Conservation (phyloP, 2,329 filamentous ascomycete genomes). For the Penicillium concentricum region DNA sequence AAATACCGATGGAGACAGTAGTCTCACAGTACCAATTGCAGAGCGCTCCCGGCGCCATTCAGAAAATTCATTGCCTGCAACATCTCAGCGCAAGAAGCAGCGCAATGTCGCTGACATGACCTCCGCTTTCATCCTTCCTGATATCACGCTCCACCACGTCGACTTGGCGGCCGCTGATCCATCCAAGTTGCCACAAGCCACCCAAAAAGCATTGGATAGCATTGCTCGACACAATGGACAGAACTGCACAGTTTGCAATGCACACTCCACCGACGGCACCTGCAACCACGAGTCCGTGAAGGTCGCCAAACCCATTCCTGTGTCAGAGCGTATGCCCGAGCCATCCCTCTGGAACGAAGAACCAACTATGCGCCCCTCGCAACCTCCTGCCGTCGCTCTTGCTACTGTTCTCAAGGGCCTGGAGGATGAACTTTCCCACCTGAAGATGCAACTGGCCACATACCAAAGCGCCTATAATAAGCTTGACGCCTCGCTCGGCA, state of each 20-base stretch:
- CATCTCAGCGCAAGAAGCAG: slow-evolving; percentile 51
- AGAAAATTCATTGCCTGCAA: slow-evolving; percentile 50
- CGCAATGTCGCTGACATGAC: slow-evolving; percentile 57
- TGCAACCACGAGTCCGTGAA: slow-evolving; percentile 40
- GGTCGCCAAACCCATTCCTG: slow-evolving; percentile 52
- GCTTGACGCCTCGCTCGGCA: slow-evolving; percentile 66
- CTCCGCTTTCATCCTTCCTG: slow-evolving; percentile 63
- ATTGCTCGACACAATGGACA: slow-evolving; percentile 51
- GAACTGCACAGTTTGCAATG: slow-evolving; percentile 58
- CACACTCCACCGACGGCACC: slow-evolving; percentile 35
- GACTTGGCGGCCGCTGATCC: slow-evolving; percentile 30
- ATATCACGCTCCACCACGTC: slow-evolving; percentile 54
- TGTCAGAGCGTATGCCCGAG: slow-evolving; percentile 49
- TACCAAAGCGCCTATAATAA: slow-evolving; percentile 63
- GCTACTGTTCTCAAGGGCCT: slow-evolving; percentile 80
- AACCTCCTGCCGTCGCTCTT: slow-evolving; percentile 69
- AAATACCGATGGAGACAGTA: slow-evolving; percentile 31
- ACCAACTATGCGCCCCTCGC: slow-evolving; percentile 60
- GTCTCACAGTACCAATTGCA: slow-evolving; percentile 26
- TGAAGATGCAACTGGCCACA: slow-evolving; percentile 67
- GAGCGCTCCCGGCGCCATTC: slow-evolving; percentile 40
- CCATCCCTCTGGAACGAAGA: slow-evolving; percentile 52
- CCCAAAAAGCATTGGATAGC: slow-evolving; percentile 43
- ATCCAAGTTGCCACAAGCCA: slow-evolving; percentile 37
- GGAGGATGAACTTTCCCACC: slow-evolving; percentile 74